Evolutionary conservation across 345 rosid species (phyloP), one percentile per base, ranked within the genome.

Genomic region (Populus nigra): DNA sequence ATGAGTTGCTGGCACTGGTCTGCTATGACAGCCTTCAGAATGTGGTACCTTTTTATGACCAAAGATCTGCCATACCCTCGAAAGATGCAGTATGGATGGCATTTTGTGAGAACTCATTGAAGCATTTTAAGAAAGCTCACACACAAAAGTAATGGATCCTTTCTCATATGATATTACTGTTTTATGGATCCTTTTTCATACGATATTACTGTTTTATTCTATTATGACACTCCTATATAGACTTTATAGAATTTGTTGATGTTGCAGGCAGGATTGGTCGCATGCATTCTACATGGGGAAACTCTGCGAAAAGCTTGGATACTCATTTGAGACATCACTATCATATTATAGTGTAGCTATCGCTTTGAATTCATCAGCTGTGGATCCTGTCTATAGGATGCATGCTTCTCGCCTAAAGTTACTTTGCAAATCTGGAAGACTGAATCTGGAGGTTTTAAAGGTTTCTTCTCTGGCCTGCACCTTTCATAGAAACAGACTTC

Each of bases 21-120:
- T 92, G 90, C 90, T 95, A 95, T 83, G 99, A 95, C 91, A 89
- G 97, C 91, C 90, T 95, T 84, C 99, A 95, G 90, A 92, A 91
- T 82, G 99, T 95, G 84, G 99, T 93, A 49, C 99, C 99, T 55
- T 77, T 88, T 83, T 95, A 88, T 84, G 99, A 95, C 76, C 99
- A 93, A 86, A 89, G 93, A 74, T 89, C 93, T 78, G 79, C 86
- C 75, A 80, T 92, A 75, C 98, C 99, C 63, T 81, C 88, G 69
- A 93, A 86, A 83, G 97, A 95, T 90, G 88, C 91, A 71, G 84
- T 84, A 61, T 95, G 98, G 98, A 86, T 68, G 74, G 83, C 74
- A 79, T 89, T 84, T 82, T 92, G 97, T 84, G 93, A 92, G 83
- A 95, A 89, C 83, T 92, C 99, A 23, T 80, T 95, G 86, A 86